A percentile compares a stretch with the other conserved stretches of the same genome.
Evolutionary conservation across 1,284 basidiomycete species (phyloP).

Genomic region (Rhodotorula sp.): DNA sequence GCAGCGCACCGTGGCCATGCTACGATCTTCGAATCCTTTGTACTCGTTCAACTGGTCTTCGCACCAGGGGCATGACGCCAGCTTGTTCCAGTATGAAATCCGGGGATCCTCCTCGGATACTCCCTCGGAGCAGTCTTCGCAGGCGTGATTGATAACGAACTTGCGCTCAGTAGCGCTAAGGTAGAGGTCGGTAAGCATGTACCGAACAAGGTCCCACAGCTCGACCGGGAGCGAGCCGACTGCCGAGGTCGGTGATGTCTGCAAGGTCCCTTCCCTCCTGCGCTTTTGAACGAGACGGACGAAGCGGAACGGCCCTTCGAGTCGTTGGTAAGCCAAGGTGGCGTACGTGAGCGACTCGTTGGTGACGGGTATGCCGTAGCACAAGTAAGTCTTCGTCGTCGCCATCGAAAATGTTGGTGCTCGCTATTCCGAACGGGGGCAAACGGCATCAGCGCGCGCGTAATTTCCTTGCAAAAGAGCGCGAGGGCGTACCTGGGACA

Average conservation of each 20-base stretch:
- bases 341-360: slow-evolving; percentile 1
- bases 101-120: too few species aligned
- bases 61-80: too few species aligned
- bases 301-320: not conserved
- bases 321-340: not conserved
- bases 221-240: not conserved
- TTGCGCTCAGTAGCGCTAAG: not conserved
- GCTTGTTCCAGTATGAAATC: too few species aligned
- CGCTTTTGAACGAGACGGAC: not conserved
- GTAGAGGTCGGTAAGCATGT: not conserved
- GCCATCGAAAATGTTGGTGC: not conserved
- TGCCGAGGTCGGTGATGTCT: not conserved
- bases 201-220: not conserved
- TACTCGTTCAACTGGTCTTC: too few species aligned
- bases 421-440: too few species aligned
- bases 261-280: too few species aligned
- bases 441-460: not conserved
- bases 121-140: too few species aligned
- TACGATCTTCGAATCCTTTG: too few species aligned
- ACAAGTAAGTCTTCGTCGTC: not conserved
- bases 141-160: too few species aligned
- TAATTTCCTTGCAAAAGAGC: not conserved
- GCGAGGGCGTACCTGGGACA: too few species aligned
- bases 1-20: too few species aligned
- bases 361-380: not conserved